Evolutionary conservation across 1,139 yeast species (phyloP).

Genomic region (Eremothecium sinecaudum): DNA sequence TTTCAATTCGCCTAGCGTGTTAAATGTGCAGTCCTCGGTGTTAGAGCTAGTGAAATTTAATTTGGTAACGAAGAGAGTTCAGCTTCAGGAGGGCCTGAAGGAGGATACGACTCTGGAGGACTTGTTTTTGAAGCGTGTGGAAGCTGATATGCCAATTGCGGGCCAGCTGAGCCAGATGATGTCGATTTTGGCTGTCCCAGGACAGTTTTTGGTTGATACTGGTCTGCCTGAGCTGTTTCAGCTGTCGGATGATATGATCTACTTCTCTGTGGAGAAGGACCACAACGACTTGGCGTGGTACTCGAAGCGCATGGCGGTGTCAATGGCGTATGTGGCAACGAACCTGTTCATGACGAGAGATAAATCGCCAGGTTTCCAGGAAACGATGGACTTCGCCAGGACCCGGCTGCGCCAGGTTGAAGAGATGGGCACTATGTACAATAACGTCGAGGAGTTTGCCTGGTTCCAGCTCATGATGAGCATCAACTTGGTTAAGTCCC

Average conservation of each 20-base stretch:
- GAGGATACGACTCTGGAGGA: constrained; percentile 32
- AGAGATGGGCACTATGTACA: constrained; percentile 49
- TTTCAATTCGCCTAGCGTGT: constrained; percentile 26
- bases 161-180: constrained; percentile 33
- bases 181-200: constrained; percentile 30
- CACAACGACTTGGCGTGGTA: constrained; percentile 92
- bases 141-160: constrained; percentile 49
- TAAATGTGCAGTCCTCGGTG: constrained; percentile 38
- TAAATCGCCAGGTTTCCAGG: constrained; percentile 43
- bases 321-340: constrained; percentile 58
- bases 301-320: constrained; percentile 64
- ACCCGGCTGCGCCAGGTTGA: constrained; percentile 49
- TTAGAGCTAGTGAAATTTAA: constrained; percentile 60
- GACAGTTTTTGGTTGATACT: constrained; percentile 28
- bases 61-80: constrained; percentile 48
- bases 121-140: constrained; percentile 52
- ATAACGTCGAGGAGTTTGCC: constrained; percentile 63
- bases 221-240: constrained; percentile 56
- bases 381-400: constrained; percentile 58
- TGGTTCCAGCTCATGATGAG: constrained; percentile 59
- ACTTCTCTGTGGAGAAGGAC: constrained; percentile 59
- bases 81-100: constrained; percentile 26
- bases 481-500: constrained; percentile 62
- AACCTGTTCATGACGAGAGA: constrained; percentile 81
- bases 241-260: constrained; percentile 76